Evolutionary conservation across 768 basidiomycete genomes (phyloP), one percentile per base, ranked within the genome.

Genomic region (Paxillus ammoniavirescens): DNA sequence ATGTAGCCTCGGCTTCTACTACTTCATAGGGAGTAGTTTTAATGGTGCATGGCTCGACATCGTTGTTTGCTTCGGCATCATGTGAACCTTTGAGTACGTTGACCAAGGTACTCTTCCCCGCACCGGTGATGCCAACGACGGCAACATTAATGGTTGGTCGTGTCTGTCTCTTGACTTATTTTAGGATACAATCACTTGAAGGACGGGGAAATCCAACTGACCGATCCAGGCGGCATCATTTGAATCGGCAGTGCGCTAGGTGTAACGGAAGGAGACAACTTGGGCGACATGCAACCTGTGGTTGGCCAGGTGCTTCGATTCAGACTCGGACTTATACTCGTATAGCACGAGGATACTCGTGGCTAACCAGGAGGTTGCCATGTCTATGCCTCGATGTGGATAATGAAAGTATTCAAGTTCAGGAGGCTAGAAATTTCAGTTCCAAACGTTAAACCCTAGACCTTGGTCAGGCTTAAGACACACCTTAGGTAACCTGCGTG

Each of bases 41-140:
- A 10, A 49, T 23, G 14, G 65, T 65, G 50, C 65, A 67, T 17
- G 65, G 65, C 36, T 18, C 44, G n/a, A 46, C 65, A 37, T 60
- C 15, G 9, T 59, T 65, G 52, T 45, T 50, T 2, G 52, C 62
- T 54, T 26, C 2, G 6, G 65, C 65, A 15, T 41, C 15, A 42
- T 47, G 14, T 13, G 33, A 2, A 51, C 58, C 65, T n/a, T 41
- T 40, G 45, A 65, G 63, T 49, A 66, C 43, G 31, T 66, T 66
- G 18, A 67, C 63, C 8, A 67, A 45, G 7, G 65, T 66, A 53
- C 65, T 66, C 42, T 66, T 66, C 40, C 65, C 65, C 42, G 54
- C 65, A 2, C 65, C 65, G 13, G 65, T 65, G 35, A 49, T 35
- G 9, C 65, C 65, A 21, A 58, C 61, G 35, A 66, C 33, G 31